Evolutionary conservation across 148 eudicot genomes (phyloP).

Genomic region (Rheum nobile): DNA sequence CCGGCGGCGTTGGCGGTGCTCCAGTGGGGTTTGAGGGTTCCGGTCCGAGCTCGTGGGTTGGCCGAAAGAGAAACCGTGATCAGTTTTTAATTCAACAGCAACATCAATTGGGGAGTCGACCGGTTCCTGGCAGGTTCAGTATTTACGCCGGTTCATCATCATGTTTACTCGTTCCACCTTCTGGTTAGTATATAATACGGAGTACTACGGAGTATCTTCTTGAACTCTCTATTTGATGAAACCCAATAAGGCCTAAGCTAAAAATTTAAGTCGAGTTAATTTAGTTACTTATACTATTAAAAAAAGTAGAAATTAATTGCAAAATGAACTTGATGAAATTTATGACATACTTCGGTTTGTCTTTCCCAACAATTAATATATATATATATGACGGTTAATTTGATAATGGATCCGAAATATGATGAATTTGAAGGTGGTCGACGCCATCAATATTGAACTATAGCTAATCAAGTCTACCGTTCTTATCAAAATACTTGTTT

Average conservation of each 20-base stretch:
- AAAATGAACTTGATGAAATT: too few relatives aligned
- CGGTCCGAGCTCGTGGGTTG: background rate
- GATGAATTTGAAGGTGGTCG: background rate
- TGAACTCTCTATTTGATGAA: background rate
- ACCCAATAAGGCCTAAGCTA: too few relatives aligned
- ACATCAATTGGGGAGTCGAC: background rate
- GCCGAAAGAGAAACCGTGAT: slow-evolving; percentile 7
- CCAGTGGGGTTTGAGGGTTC: background rate
- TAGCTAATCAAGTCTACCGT: background rate
- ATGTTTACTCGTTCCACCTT: background rate
- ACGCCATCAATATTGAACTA: background rate
- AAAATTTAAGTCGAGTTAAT: too few relatives aligned
- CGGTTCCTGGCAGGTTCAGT: background rate
- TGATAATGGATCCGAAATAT: background rate
- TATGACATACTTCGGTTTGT: background rate
- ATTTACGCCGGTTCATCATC: slow-evolving; percentile 3
- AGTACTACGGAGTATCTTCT: too few relatives aligned
- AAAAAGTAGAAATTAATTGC: too few relatives aligned
- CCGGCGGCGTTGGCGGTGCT: background rate
- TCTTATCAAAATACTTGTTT: slow-evolving; percentile 8
- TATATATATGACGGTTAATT: background rate
- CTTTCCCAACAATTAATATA: background rate
- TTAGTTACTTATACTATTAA: too few relatives aligned
- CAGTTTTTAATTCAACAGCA: background rate
- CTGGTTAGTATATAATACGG: background rate